Evolutionary conservation across 805 yeast species (phyloP).

Genomic region (Ogataea zsoltii): DNA sequence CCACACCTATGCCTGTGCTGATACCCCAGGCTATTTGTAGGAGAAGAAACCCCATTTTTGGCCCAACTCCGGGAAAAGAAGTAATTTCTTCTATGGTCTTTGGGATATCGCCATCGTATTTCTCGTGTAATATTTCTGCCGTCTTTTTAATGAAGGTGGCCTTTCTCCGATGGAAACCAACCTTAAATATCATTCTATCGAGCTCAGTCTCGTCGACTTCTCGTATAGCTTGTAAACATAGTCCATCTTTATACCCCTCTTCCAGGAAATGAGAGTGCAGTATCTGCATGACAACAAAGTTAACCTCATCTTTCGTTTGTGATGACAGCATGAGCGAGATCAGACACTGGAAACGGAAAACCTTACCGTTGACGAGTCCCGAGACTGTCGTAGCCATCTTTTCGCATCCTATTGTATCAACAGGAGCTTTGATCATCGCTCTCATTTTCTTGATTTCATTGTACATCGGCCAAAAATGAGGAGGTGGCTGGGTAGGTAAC

Average conservation of each 20-base stretch:
- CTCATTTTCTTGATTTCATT: constrained; percentile 69
- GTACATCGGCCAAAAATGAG: constrained; percentile 55
- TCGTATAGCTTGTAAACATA: constrained; percentile 55
- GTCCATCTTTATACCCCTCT: constrained; percentile 47
- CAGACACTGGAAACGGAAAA: constrained; percentile 69
- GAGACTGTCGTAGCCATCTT: constrained; percentile 49
- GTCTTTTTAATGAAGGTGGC: constrained; percentile 68
- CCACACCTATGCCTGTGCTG: constrained; percentile 88
- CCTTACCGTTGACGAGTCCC: constrained; percentile 37
- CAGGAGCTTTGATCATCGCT: constrained; percentile 68
- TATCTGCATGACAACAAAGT: constrained; percentile 66
- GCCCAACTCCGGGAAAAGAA: constrained; percentile 88
- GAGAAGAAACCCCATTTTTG: constrained; percentile 87
- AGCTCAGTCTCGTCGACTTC: constrained; percentile 54
- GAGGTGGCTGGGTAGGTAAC: constrained; percentile 26
- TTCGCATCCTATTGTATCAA: constrained; percentile 87
- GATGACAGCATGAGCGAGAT: constrained; percentile 85
- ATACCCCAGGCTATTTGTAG: constrained; percentile 82
- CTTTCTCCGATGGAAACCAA: constrained; percentile 86
- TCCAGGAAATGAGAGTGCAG: constrained; percentile 51
- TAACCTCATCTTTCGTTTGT: constrained; percentile 89
- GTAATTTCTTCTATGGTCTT: constrained; percentile 62
- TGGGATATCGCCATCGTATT: constrained; percentile 72
- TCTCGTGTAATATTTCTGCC: constrained; percentile 49
- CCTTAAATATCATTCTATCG: constrained; percentile 69